Evolutionary conservation across 345 rosid species (phyloP).

Genomic region (Psidium guajava): DNA sequence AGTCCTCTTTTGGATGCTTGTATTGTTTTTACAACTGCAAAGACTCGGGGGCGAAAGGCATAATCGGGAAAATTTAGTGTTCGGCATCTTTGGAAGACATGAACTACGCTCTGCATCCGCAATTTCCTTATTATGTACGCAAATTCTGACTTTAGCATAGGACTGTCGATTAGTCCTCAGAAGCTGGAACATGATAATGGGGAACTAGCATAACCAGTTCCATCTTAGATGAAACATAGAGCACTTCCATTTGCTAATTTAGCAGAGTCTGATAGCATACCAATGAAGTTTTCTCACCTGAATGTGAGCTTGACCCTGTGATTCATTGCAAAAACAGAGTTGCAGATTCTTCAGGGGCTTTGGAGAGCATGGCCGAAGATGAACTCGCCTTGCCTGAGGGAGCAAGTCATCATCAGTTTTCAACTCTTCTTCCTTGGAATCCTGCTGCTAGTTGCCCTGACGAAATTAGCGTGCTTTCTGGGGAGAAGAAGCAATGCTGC

Average conservation of each 20-base stretch:
- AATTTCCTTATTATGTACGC: background rate
- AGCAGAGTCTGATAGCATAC: background rate
- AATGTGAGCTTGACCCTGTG: background rate
- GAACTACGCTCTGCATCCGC: background rate
- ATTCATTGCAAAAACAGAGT: constrained; percentile 13
- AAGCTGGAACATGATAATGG: background rate
- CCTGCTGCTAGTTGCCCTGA: constrained; percentile 16
- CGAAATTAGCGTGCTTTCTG: constrained; percentile 9
- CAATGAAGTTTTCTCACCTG: background rate
- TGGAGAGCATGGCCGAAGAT: constrained; percentile 23
- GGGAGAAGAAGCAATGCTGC: constrained; percentile 13
- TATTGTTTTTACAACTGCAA: background rate
- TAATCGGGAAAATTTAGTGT: background rate
- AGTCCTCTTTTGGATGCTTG: background rate
- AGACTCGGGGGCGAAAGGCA: background rate
- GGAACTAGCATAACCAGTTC: background rate
- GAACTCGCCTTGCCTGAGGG: constrained; percentile 41
- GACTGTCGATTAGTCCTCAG: background rate
- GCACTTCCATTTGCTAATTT: background rate
- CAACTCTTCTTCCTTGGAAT: constrained; percentile 43
- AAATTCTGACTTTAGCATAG: background rate
- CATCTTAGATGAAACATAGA: background rate
- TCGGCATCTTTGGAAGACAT: background rate
- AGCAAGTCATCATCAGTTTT: constrained; percentile 34
- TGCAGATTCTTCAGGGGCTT: constrained; percentile 7